phyloP scores from a whole-genome alignment of 1,139 yeast genomes.

The Diutina pseudorugosa region DNA sequence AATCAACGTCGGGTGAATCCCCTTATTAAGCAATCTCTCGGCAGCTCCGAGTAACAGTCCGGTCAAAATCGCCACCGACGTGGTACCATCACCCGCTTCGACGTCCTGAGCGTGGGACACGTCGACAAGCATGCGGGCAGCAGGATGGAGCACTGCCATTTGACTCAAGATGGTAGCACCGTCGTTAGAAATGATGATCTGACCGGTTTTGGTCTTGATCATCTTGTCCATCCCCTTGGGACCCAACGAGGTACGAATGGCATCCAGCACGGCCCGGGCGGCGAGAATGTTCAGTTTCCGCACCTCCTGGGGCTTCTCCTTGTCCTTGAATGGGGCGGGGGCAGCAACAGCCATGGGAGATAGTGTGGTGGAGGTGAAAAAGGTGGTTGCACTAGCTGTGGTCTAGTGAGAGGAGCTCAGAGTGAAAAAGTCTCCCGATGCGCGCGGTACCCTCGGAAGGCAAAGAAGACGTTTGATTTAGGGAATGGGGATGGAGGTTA shows the following conservation, averaged over 20 bases:
- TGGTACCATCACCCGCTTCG: conserved; percentile 99
- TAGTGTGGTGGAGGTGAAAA: background rate
- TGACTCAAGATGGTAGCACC: conserved; percentile 95
- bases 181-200: conserved; percentile 90
- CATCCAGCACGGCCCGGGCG: conserved; percentile 96
- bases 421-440: background rate
- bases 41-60: conserved; percentile 95
- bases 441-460: background rate
- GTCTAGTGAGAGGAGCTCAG: background rate
- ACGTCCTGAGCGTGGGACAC: conserved; percentile 96
- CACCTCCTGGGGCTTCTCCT: conserved; percentile 96
- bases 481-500: background rate
- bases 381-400: too few relatives aligned
- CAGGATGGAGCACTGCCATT: conserved; percentile 97
- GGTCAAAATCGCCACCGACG: conserved; percentile 90
- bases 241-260: conserved; percentile 92
- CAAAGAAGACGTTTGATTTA: background rate
- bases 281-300: conserved; percentile 88
- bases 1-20: conserved; percentile 91
- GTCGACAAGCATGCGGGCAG: conserved; percentile 96
- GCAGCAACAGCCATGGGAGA: background rate
- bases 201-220: conserved; percentile 89
- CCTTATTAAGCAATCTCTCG: conserved; percentile 75
- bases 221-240: conserved; percentile 99
- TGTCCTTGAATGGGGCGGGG: conserved; percentile 72